Evolutionary conservation across 2,329 filamentous ascomycete genomes (phyloP).

Genomic region (Aspergillus terreus): DNA sequence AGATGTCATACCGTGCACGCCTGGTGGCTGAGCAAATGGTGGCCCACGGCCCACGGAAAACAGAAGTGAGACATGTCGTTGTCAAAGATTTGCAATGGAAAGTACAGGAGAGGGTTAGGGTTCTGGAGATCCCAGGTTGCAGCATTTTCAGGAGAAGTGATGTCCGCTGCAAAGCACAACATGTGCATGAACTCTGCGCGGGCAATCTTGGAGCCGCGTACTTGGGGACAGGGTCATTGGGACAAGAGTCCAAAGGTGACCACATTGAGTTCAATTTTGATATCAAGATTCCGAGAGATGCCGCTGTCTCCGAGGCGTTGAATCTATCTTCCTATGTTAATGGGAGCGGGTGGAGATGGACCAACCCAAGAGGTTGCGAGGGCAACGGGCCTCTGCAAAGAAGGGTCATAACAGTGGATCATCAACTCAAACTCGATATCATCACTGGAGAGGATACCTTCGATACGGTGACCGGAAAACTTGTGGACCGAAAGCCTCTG

Average conservation of each 20-base stretch:
- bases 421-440: constrained; percentile 8
- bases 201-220: background rate
- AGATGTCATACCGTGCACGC: background rate
- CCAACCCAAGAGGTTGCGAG: background rate
- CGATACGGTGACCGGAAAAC: constrained; percentile 1
- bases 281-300: background rate
- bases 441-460: constrained; percentile 8
- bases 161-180: background rate
- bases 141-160: background rate
- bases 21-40: background rate
- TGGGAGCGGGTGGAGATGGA: background rate
- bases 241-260: background rate
- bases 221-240: background rate
- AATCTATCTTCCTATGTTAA: background rate
- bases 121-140: background rate
- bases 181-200: background rate
- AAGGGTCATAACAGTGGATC: background rate
- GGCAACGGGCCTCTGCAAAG: background rate
- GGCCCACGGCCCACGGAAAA: background rate
- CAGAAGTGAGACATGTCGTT: constrained; percentile 2
- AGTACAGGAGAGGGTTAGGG: constrained; percentile 4
- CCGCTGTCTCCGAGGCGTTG: background rate
- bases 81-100: constrained; percentile 9
- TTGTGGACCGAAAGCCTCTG: constrained; percentile 5
- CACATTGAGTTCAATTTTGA: background rate